Evolutionary conservation across 345 rosid genomes (phyloP).

Genomic region (Toxicodendron radicans): DNA sequence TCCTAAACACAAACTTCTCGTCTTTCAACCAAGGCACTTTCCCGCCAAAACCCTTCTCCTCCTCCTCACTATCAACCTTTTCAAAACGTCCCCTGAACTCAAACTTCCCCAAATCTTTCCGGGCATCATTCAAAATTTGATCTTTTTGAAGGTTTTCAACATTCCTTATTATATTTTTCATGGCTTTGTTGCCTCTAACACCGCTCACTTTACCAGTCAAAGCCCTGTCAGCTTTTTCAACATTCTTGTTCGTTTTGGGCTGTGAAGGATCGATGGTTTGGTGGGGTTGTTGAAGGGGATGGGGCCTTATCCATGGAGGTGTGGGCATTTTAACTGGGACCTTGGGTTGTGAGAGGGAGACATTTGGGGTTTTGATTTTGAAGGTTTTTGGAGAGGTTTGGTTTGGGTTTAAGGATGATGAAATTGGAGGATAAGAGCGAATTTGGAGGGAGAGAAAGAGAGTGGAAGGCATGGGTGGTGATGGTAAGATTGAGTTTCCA

Average conservation of each 20-base stretch:
- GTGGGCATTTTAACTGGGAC: conserved; percentile 41
- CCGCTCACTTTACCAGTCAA: conserved; percentile 68
- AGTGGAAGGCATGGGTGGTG: conserved; percentile 18
- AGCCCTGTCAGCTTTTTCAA: conserved; percentile 53
- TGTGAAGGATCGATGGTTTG: conserved; percentile 36
- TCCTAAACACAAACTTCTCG: conserved; percentile 47
- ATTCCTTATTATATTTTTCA: conserved; percentile 54
- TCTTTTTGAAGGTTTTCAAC: conserved; percentile 47
- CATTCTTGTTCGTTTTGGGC: conserved; percentile 24
- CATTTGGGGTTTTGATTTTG: conserved; percentile 13
- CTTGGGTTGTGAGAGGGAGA: conserved; percentile 22
- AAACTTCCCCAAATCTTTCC: conserved; percentile 25
- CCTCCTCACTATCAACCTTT: conserved; percentile 21
- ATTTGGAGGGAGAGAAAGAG: conserved; percentile 9
- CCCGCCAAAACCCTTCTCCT: conserved; percentile 30
- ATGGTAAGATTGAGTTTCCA: background rate
- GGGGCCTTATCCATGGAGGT: conserved; percentile 77
- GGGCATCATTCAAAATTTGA: conserved; percentile 26
- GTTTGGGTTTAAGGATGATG: conserved; percentile 31
- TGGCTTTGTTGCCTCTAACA: conserved; percentile 65
- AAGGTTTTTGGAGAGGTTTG: conserved; percentile 16
- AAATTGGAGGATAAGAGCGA: conserved; percentile 13
- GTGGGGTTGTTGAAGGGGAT: conserved; percentile 53
- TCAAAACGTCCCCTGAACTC: conserved; percentile 32
- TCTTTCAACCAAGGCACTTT: conserved; percentile 71